Evolutionary conservation across 495 filamentous ascomycete species (phyloP).

Genomic region (Amniculicola lignicola): DNA sequence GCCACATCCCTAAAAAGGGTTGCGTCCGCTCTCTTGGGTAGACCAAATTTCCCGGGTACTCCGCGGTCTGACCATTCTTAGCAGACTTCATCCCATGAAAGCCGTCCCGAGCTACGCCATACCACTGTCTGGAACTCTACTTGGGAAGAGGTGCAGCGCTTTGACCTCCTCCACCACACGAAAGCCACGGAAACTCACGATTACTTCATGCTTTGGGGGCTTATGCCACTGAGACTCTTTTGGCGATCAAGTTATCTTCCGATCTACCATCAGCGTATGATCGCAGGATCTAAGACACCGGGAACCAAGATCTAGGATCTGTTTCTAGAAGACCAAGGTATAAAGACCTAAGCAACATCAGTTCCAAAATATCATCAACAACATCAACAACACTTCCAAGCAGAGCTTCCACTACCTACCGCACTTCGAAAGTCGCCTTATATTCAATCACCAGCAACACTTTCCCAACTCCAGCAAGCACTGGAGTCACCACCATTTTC

Average conservation of each 20-base stretch:
- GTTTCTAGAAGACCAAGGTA: slow-evolving; percentile 1
- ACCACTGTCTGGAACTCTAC: not conserved
- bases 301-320: not conserved
- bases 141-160: slow-evolving; percentile 20
- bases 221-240: slow-evolving; percentile 14
- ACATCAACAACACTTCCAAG: slow-evolving; percentile 11
- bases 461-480: not conserved
- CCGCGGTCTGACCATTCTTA: slow-evolving; percentile 9
- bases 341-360: slow-evolving; percentile 21
- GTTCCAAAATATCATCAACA: slow-evolving; percentile 8
- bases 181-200: slow-evolving; percentile 18
- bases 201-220: slow-evolving; percentile 18
- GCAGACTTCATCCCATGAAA: too few relatives aligned
- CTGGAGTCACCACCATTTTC: not conserved
- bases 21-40: slow-evolving; percentile 1
- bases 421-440: not conserved
- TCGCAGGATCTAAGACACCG: slow-evolving; percentile 6
- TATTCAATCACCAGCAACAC: too few relatives aligned
- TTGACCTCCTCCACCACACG: slow-evolving; percentile 20
- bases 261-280: slow-evolving; percentile 14
- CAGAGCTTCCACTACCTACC: not conserved
- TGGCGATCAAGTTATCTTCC: slow-evolving; percentile 8
- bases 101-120: slow-evolving; percentile 1
- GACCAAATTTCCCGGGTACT: slow-evolving; percentile 5
- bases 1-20: slow-evolving; percentile 25